Evolutionary conservation across 164 flowering plant species (phyloP), one percentile per base, ranked within the genome.

Genomic region (Vitis vinifera): DNA sequence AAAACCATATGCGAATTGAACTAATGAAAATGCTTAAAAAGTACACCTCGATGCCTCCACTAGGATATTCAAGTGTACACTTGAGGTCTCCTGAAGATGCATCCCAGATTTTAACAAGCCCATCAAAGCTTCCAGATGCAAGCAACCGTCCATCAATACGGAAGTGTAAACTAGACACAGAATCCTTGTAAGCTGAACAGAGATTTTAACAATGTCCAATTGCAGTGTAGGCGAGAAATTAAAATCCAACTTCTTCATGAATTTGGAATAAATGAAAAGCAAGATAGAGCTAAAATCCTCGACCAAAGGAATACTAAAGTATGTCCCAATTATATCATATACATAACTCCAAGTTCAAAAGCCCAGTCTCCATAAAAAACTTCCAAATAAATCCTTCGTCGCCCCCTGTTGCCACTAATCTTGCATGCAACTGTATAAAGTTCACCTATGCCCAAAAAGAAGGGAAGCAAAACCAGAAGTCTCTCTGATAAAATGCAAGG

Each of bases 351-450:
- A 50, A 95, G 89, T 75, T 90, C 91, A 71, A 80, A 73, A 72
- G 83, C 85, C 87, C 86, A 83, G 76, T 96, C 96, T 75, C 90
- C 97, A 65, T 68, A 80, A 59, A 89, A 71, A 96, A 86, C 71
- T 67, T 89, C 98, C 99, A 96, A 29, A 96, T 72, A 83, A 89
- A 96, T 51, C 91, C 97, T 76, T 72, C 88, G 98, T 56, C 93
- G 68, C 98, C 98, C 50, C 98, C 98, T 44, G 97, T 90, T 67
- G 93, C 97, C 62, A 93, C 99, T 71, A 92, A 67, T 47, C 66
- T 31, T 91, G 84, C 98, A 90, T 4, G 88, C 94, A 75, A 88
- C 91, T 3, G 92, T 67, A 71, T 91, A 91, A 5, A 96, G 67
- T 76, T 95, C 97, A 77, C 86, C 98, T 95, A 75, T 31, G 13